Percentiles rank a stretch among this genome's conserved stretches.
These are phyloP conservation scores for Oryza nivara DNA, from an alignment of 176 grass and related monocot species.

Conservation along the genomic window DNA sequence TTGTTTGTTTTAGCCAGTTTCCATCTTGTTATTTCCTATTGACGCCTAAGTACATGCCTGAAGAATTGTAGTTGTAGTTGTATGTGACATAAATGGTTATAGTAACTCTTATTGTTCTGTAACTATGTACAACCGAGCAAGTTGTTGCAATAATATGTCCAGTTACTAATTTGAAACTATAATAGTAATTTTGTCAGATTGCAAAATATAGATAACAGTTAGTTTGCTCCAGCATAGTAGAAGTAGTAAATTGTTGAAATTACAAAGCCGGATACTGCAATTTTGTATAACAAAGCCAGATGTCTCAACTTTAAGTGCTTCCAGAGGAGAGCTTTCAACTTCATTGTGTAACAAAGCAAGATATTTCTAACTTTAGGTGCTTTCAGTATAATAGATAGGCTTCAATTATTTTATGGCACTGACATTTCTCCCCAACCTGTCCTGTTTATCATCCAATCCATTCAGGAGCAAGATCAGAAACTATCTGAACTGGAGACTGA, in stretches of 20 bases:
- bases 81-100: not conserved
- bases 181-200: constrained; percentile 22
- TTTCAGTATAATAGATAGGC: not conserved
- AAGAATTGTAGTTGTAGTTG: constrained; percentile 9
- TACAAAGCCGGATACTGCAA: not conserved
- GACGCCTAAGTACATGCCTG: not conserved
- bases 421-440: not conserved
- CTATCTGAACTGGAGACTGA: constrained; percentile 92
- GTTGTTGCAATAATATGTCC: not conserved
- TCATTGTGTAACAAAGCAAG: not conserved
- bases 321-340: not conserved
- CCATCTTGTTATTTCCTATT: constrained; percentile 20
- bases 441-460: constrained; percentile 24
- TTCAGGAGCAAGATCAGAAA: constrained; percentile 97
- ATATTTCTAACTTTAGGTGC: too few relatives aligned
- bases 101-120: not conserved
- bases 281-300: too few relatives aligned
- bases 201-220: constrained; percentile 15
- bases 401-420: constrained; percentile 16
- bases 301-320: too few relatives aligned
- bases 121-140: not conserved
- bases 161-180: constrained; percentile 9
- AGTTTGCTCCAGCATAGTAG: not conserved
- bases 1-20: constrained; percentile 18
- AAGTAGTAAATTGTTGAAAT: not conserved